Evolutionary conservation across 192 early-diverging fungal species (phyloP), one percentile per base, ranked within the genome.

Genomic region (Umbelopsis vinacea): DNA sequence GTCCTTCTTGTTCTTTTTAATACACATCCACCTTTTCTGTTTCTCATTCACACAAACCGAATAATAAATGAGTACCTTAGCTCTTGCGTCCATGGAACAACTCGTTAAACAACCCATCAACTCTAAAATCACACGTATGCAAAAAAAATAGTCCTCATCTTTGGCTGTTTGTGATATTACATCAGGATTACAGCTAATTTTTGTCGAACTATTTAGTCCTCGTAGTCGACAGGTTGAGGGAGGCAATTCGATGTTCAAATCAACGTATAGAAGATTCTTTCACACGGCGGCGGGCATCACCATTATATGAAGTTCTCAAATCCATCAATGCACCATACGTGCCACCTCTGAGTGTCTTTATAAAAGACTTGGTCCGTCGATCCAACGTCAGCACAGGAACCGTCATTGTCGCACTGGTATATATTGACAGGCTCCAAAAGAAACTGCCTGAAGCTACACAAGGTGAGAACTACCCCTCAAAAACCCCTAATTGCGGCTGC

Each of bases 381-480:
- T 90, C 90, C 43, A 88, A 88, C 37, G 90, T 92, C 14, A 85
- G 88, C 66, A 82, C 88, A 1, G 88, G 88, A 2, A 92, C 90
- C 0, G 80, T 92, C 11, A 79, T 92, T 12, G 83, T 87, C 43
- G 89, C 90, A 5, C 71, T 92, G 4, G 88, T 92, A 22, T 92
- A 92, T 74, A 78, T 92, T 26, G 87, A 84, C 45, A 86, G 90
- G 15, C 69, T 92, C 74, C 81, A 84, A 37, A 74, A 77, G 48
- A 86, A 86, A 35, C 84, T 92, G 21, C 90, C 90, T 17, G 88
- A 87, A 55, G 85, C 86, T 40, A 89, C 90, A 12, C 83, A 88
- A 83, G 90, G 90, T 63, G 33, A 63, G 57, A 63, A 7, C 4
- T 33, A 63, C 57, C 35, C 57, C 57, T 63, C 33, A 63, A 38